These are phyloP conservation scores for Daldinia eschscholtzii DNA, from an alignment of 2,329 filamentous ascomycete genomes.

Conservation along the genomic window DNA sequence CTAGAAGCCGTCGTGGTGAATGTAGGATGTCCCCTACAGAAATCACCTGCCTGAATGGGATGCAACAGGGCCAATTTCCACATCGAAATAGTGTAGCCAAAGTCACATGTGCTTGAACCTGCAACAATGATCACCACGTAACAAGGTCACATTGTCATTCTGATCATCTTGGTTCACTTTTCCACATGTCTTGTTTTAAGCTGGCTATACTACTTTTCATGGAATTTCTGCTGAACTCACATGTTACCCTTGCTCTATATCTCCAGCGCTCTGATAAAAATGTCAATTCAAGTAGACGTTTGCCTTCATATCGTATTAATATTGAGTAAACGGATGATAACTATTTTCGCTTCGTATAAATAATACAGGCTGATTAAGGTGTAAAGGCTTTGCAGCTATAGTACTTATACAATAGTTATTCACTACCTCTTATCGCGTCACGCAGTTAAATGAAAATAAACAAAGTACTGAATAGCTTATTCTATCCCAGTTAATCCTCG, in stretches of 20 bases:
- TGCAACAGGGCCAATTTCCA: conserved; percentile 19
- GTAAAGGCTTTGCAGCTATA: too few relatives aligned
- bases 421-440: too few relatives aligned
- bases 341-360: too few relatives aligned
- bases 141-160: conserved; percentile 2
- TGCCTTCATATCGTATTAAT: too few relatives aligned
- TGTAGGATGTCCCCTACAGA: neutral
- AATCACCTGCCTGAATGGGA: conserved; percentile 33
- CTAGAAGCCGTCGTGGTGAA: neutral
- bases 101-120: conserved; percentile 31
- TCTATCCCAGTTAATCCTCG: too few relatives aligned
- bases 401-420: too few relatives aligned
- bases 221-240: neutral
- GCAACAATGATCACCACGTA: neutral
- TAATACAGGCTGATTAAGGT: too few relatives aligned
- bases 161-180: neutral
- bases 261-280: neutral
- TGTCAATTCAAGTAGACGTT: too few relatives aligned
- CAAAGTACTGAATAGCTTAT: too few relatives aligned
- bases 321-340: too few relatives aligned
- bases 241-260: neutral
- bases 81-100: conserved; percentile 21
- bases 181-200: neutral
- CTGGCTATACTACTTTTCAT: neutral
- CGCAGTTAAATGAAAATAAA: too few relatives aligned